Conservation (phyloP, 768 basidiomycete species). For the Exidia glandulosa region DNA sequence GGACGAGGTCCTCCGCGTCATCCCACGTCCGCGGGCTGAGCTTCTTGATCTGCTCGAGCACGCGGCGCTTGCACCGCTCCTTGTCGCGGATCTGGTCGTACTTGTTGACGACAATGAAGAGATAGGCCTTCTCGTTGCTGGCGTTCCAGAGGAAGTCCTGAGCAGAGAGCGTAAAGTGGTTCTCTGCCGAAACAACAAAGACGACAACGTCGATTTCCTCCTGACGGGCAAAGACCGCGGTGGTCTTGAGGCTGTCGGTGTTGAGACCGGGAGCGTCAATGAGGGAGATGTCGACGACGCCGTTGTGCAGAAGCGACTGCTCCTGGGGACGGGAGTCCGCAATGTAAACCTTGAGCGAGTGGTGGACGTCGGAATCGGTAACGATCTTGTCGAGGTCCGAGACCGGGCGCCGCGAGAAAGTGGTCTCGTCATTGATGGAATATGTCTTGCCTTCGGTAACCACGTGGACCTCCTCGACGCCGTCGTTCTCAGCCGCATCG, state of each 20-base stretch:
- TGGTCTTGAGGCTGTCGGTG: conserved; percentile 89
- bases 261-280: conserved; percentile 98
- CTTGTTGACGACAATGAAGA: conserved; percentile 98
- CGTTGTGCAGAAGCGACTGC: conserved; percentile 85
- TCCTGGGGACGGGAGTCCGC: conserved; percentile 66
- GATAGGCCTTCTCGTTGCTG: conserved; percentile 91
- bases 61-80: conserved; percentile 75
- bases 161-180: conserved; percentile 94
- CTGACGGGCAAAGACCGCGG: conserved; percentile 88
- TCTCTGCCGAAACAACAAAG: conserved; percentile 95
- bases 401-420: conserved; percentile 59
- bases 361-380: conserved; percentile 54
- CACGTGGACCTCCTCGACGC: conserved; percentile 77
- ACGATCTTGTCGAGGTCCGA: conserved; percentile 70
- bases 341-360: conserved; percentile 81
- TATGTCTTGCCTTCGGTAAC: conserved; percentile 61
- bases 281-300: conserved; percentile 93
- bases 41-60: conserved; percentile 89
- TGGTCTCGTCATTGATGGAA: conserved; percentile 57
- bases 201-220: conserved; percentile 98
- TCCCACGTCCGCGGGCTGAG: conserved; percentile 88
- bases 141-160: conserved; percentile 90
- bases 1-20: conserved; percentile 86
- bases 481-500: conserved; percentile 71
- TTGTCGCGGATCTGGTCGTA: conserved; percentile 94